These are phyloP conservation scores for Biscogniauxia mediterranea DNA, from an alignment of 2,329 filamentous ascomycete species.

Conservation along the genomic window DNA sequence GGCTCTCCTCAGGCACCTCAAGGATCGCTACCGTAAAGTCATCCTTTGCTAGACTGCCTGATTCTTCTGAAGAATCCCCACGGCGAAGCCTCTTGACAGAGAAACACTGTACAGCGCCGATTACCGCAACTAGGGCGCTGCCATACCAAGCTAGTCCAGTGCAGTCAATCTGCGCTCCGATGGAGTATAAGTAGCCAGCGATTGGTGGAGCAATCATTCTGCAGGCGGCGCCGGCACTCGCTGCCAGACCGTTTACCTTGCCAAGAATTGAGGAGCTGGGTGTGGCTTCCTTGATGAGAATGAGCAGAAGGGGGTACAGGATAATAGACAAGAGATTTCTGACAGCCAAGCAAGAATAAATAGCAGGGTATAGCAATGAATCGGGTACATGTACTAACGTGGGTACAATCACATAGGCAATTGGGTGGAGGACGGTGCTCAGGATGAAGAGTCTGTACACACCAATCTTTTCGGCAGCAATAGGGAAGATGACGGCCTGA, in stretches of 20 bases:
- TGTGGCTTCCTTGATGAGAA: constrained; percentile 66
- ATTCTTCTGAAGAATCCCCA: constrained; percentile 13
- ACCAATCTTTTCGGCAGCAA: constrained; percentile 57
- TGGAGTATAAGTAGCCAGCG: constrained; percentile 60
- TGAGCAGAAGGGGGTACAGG: constrained; percentile 64
- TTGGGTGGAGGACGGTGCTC: constrained; percentile 58
- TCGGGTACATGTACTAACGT: constrained; percentile 55
- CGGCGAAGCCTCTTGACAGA: constrained; percentile 40
- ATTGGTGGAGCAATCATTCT: constrained; percentile 66
- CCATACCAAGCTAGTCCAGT: constrained; percentile 64
- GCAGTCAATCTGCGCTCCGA: constrained; percentile 58
- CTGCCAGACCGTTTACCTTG: constrained; percentile 64
- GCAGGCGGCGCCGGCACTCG: constrained; percentile 64
- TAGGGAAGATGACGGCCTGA: constrained; percentile 60
- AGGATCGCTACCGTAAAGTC: constrained; percentile 6
- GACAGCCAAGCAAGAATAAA: constrained; percentile 57
- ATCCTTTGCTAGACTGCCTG: constrained; percentile 1
- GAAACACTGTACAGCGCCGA: constrained; percentile 62
- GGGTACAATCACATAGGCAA: constrained; percentile 61
- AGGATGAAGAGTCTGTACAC: constrained; percentile 59
- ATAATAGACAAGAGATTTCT: constrained; percentile 62
- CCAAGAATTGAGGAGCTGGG: constrained; percentile 56
- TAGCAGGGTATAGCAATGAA: constrained; percentile 50
- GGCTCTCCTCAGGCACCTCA: constrained; percentile 15
- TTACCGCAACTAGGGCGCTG: constrained; percentile 53